These are phyloP conservation scores for Lactuca sativa DNA, from an alignment of 129 eudicot genomes.

Conservation along the genomic window DNA sequence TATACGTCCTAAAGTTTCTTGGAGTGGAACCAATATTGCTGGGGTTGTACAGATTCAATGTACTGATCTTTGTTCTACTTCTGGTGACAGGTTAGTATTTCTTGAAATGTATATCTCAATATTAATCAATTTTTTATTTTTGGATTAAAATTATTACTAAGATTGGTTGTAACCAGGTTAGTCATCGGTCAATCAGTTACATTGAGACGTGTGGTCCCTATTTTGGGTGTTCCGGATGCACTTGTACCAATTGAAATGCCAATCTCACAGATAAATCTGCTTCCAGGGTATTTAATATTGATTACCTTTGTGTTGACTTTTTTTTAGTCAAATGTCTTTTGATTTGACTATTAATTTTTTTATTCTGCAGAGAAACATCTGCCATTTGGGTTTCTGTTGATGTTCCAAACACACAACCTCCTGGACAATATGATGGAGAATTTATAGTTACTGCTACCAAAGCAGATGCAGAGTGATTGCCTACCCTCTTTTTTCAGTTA, in stretches of 20 bases:
- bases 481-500: constrained; percentile 55
- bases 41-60: constrained; percentile 84
- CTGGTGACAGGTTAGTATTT: constrained; percentile 78
- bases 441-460: constrained; percentile 69
- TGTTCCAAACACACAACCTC: constrained; percentile 74
- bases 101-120: constrained; percentile 1
- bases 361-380: constrained; percentile 71
- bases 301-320: constrained; percentile 9
- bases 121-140: neutral
- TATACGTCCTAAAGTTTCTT: constrained; percentile 93
- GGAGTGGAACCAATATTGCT: constrained; percentile 74
- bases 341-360: neutral
- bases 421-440: constrained; percentile 94
- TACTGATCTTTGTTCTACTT: constrained; percentile 74
- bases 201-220: constrained; percentile 81
- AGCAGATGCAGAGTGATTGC: constrained; percentile 82
- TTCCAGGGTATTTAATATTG: constrained; percentile 83
- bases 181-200: constrained; percentile 61
- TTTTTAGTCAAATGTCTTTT: constrained; percentile 14
- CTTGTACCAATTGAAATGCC: constrained; percentile 95
- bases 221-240: constrained; percentile 98
- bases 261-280: constrained; percentile 56
- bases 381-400: constrained; percentile 82
- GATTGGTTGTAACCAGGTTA: constrained; percentile 55
- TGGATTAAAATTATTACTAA: constrained; percentile 4